Evolutionary conservation across 2,329 filamentous ascomycete genomes (phyloP).

Genomic region (Xylaria sp.): DNA sequence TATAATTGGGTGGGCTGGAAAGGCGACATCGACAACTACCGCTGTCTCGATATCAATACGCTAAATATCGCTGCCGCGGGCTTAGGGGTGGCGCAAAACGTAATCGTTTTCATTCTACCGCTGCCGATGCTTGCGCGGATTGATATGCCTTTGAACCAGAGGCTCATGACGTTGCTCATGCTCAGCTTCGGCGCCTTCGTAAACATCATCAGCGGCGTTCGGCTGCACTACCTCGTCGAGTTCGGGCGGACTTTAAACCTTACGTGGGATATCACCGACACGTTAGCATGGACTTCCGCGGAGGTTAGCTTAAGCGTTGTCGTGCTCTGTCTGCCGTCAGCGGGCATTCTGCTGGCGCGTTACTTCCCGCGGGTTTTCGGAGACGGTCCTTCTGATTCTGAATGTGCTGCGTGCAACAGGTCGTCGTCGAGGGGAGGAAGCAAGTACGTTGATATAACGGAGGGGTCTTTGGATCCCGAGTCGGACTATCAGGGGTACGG

Average conservation of each 20-base stretch:
- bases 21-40: conserved; percentile 3
- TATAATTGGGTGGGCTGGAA: conserved; percentile 19
- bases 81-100: conserved; percentile 15
- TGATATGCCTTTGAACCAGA: conserved; percentile 10
- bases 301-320: conserved; percentile 12
- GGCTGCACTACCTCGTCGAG: conserved; percentile 10
- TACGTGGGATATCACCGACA: conserved; percentile 17
- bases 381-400: not conserved
- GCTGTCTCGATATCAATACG: conserved; percentile 14
- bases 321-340: conserved; percentile 13
- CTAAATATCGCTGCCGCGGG: conserved; percentile 5
- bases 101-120: conserved; percentile 19
- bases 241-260: conserved; percentile 14
- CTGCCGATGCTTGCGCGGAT: conserved; percentile 15
- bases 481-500: not conserved
- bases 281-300: conserved; percentile 15
- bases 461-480: not conserved
- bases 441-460: not conserved
- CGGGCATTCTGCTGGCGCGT: conserved; percentile 1
- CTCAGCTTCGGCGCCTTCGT: conserved; percentile 19
- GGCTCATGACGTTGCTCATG: conserved; percentile 17
- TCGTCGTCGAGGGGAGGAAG: not conserved
- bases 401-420: too few species aligned
- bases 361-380: conserved; percentile 2
- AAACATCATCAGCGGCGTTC: conserved; percentile 11